Base-by-base conservation (phyloP, 2,329 filamentous ascomycete genomes). In the Neophaeococcomyces mojaviensis region DNA sequence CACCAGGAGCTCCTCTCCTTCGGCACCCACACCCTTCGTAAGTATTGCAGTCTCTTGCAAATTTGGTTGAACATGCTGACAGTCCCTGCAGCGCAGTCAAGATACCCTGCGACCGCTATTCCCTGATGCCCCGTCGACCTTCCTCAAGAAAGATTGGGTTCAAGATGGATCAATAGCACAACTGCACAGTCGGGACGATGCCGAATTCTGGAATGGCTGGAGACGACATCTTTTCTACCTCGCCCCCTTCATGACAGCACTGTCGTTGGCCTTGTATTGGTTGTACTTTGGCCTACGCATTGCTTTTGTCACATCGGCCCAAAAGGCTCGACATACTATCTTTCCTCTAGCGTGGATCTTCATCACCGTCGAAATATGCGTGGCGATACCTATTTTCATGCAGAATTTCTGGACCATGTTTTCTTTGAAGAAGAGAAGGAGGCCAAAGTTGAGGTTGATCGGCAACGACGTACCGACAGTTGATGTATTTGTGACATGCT, bases 321-420 rank as follows among this genome's bases (percentile, higher is more conserved):
- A 79, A 53, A 61, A 67, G 1, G 59, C 60, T 1, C 61, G 62
- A 3, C 39, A 58, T 3, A 57, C 62, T 18, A 64, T 63, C 2
- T 79, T 71, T 49, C 63, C 67, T 3, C 68, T 72, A 36, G 76
- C 76, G 2, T 79, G 76, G 76, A 56, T 77, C 5, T 79, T 79
- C 52, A 73, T 79, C 44, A 71, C 64, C 19, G 68, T 78, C 47
- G 76, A 79, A 39, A 51, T 57, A 34, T 53, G 48, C 26, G 68
- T 73, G 6, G 72, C 74, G 4, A 67, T 78, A 43, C 77, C 76
- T 4, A 68, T 73, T 3, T 61, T 78, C 30, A 69, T 78, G 65
- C 76, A 79, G 63, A 76, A 77, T 54, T 63, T 70, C 31, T 79
- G 74, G 73, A 77, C 74, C 1, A 72, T 79, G 68, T 69, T 71